These are phyloP conservation scores for Phycomyces blakesleeanus DNA, from an alignment of 192 early-diverging fungal species.

Conservation along the genomic window DNA sequence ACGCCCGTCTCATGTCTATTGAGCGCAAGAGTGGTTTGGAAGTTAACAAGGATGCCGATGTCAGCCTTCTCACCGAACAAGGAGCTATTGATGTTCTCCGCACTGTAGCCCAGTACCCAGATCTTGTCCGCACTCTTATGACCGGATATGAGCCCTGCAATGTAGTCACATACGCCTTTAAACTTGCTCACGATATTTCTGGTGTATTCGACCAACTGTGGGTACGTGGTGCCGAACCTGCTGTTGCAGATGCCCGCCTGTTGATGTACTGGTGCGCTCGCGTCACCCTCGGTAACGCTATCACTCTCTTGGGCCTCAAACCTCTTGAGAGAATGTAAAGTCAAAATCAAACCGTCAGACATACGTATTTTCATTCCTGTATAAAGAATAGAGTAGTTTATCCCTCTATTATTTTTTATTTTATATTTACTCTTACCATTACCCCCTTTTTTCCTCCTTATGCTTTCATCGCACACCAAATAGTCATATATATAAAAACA, in stretches of 20 bases:
- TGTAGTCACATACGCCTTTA: slow-evolving; percentile 82
- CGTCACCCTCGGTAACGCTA: slow-evolving; percentile 80
- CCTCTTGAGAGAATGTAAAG: slow-evolving; percentile 90
- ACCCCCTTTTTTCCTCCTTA: no score
- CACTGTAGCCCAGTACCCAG: slow-evolving; percentile 80
- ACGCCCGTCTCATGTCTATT: slow-evolving; percentile 93
- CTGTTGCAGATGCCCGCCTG: slow-evolving; percentile 83
- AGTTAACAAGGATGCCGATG: slow-evolving; percentile 62
- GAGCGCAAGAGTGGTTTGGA: slow-evolving; percentile 71
- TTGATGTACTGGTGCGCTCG: slow-evolving; percentile 83
- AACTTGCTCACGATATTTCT: slow-evolving; percentile 79
- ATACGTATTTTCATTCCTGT: no score
- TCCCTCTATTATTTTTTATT: no score
- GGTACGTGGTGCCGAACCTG: slow-evolving; percentile 66
- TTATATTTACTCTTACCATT: no score
- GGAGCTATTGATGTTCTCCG: slow-evolving; percentile 69
- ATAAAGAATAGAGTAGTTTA: no score
- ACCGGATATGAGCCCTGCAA: slow-evolving; percentile 78
- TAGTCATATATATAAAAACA: no score
- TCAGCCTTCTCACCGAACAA: slow-evolving; percentile 66
- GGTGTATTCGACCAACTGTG: slow-evolving; percentile 70
- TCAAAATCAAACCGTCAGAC: background rate
- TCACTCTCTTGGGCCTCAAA: slow-evolving; percentile 76
- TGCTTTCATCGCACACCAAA: no score
- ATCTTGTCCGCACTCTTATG: slow-evolving; percentile 67